These are phyloP conservation scores for Podospora conica DNA, from an alignment of 495 filamentous ascomycete species.

Conservation along the genomic window DNA sequence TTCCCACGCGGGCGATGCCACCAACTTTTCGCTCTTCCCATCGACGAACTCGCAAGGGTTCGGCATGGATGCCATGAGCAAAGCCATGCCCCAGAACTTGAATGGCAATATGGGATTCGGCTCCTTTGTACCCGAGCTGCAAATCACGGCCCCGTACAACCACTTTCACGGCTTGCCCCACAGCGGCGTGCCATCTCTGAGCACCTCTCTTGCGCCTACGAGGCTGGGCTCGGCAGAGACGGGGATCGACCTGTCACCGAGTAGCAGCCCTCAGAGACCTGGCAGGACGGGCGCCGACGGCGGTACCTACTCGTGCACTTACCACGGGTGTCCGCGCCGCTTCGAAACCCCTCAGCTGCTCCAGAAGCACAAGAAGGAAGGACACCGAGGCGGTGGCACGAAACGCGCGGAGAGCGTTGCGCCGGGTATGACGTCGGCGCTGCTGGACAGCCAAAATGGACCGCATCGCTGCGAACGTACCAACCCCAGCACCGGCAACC, in stretches of 20 bases:
- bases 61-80: slow-evolving; percentile 26
- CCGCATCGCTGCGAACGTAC: slow-evolving; percentile 58
- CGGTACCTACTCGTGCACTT: slow-evolving; percentile 92
- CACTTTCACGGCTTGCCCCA: slow-evolving; percentile 41
- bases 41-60: slow-evolving; percentile 30
- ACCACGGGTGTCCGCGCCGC: slow-evolving; percentile 80
- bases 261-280: slow-evolving; percentile 45
- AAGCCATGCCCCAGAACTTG: slow-evolving; percentile 25
- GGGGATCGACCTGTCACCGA: slow-evolving; percentile 22
- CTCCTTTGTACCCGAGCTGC: slow-evolving; percentile 35
- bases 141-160: slow-evolving; percentile 19
- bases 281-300: slow-evolving; percentile 61
- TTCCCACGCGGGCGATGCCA: slow-evolving; percentile 62
- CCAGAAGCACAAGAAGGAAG: slow-evolving; percentile 93
- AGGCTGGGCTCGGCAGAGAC: slow-evolving; percentile 39
- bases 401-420: slow-evolving; percentile 16
- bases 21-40: slow-evolving; percentile 65
- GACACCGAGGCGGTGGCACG: slow-evolving; percentile 58
- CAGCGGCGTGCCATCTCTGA: slow-evolving; percentile 40
- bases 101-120: slow-evolving; percentile 40
- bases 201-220: slow-evolving; percentile 32
- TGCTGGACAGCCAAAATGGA: slow-evolving; percentile 26
- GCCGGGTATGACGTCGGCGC: slow-evolving; percentile 18
- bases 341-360: slow-evolving; percentile 83
- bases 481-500: slow-evolving; percentile 93